These are phyloP conservation scores for Raffaelea ambrosiae DNA, from an alignment of 2,329 filamentous ascomycete species.

Conservation along the genomic window DNA sequence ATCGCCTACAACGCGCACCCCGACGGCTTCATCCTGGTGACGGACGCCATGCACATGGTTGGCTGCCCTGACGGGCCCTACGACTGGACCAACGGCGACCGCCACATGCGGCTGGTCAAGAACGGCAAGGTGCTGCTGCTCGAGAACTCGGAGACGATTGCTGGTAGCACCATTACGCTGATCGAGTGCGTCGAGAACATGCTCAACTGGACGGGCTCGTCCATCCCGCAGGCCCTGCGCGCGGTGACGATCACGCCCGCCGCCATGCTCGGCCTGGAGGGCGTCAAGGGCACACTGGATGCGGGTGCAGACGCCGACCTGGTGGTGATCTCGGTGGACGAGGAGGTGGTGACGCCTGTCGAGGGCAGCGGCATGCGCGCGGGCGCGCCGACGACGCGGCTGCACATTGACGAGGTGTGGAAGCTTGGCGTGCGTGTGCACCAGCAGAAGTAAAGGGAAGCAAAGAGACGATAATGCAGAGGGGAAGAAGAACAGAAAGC, in stretches of 20 bases:
- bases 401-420: slow-evolving; percentile 70
- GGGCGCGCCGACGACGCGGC: slow-evolving; percentile 20
- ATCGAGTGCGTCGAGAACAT: slow-evolving; percentile 80
- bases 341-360: slow-evolving; percentile 11
- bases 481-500: background rate
- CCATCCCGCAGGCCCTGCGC: slow-evolving; percentile 58
- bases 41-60: slow-evolving; percentile 83
- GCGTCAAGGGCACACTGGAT: slow-evolving; percentile 56
- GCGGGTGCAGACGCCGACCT: slow-evolving; percentile 61
- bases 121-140: slow-evolving; percentile 64
- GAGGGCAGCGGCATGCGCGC: slow-evolving; percentile 1
- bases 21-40: slow-evolving; percentile 78
- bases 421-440: slow-evolving; percentile 58
- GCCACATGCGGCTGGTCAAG: slow-evolving; percentile 55
- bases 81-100: slow-evolving; percentile 70
- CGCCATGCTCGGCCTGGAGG: slow-evolving; percentile 61
- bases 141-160: slow-evolving; percentile 71
- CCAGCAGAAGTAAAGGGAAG: background rate
- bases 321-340: slow-evolving; percentile 54
- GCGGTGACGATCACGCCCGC: slow-evolving; percentile 72
- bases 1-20: slow-evolving; percentile 85
- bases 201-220: slow-evolving; percentile 61
- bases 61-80: slow-evolving; percentile 79
- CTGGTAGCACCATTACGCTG: slow-evolving; percentile 65
- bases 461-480: background rate